Base-by-base conservation (phyloP, 225 moss, liverwort and hornwort species). In the Climacium dendroides region DNA sequence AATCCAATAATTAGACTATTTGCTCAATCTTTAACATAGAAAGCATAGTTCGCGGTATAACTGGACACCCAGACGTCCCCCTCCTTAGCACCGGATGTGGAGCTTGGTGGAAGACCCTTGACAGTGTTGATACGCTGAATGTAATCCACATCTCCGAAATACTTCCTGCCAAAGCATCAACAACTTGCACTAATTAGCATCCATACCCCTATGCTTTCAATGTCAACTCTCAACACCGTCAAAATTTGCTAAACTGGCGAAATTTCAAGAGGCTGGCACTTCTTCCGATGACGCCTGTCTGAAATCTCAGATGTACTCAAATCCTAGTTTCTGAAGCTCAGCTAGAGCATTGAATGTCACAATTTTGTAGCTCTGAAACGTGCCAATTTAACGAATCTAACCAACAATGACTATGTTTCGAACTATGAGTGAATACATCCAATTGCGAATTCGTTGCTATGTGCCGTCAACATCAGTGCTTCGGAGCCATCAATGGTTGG, bases 111-210 rank as follows among this genome's bases (percentile, higher is more conserved):
- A 54, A 92, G 72, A 41, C 92, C 92, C 4, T 53, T 18, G 20
- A 9, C 57, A 50, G 92, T 92, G 90, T 92, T 87, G 88, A 90
- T 80, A 29, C 92, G 90, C 58, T 88, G 90, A 55, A 92, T 10
- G 64, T 92, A 92, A 0, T 29, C 81, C 88, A 90, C 90, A n/a
- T 19, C 59, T 83, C 92, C 92, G 12, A 92, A 86, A 70, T 81
- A 88, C 39, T 87, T 20, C 81, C 92, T 92, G 88, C 75, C 1
- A 4, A 19, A 78, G 32, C 78, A 78, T 25, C 76, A 65, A 29
- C 83, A 83, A 39, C 58, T 82, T 78, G 85, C 64, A 85, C 29
- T 15, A 32, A 53, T 85, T 85, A 85, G 53, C 53, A 76, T 34
- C 53, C 52, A 35, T 35, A 30, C n/a, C 16, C 26, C 48, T 47